These are phyloP conservation scores for Pseudonitzschia multiseries DNA, from an alignment of 108 stramenopile genomes.

Conservation along the genomic window DNA sequence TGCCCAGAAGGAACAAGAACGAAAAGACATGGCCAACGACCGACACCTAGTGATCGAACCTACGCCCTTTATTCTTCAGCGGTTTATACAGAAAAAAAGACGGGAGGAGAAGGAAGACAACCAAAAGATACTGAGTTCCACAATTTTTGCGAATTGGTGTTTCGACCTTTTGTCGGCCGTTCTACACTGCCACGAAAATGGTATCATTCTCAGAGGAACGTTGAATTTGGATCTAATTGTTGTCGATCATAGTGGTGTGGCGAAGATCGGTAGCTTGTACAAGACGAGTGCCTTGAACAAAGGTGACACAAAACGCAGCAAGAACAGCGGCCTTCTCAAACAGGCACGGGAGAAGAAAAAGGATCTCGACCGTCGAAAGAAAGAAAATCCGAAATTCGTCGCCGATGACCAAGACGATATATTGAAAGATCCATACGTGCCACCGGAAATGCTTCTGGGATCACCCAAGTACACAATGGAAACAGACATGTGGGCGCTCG, in stretches of 20 bases:
- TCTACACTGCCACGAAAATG: conserved; percentile 77
- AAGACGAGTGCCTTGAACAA: conserved; percentile 58
- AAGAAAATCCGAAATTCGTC: conserved; percentile 35
- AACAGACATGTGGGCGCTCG: conserved; percentile 85
- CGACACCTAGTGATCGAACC: conserved; percentile 79
- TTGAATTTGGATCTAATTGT: conserved; percentile 76
- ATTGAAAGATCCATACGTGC: conserved; percentile 54
- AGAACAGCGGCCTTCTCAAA: conserved; percentile 39
- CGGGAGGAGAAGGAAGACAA: conserved; percentile 27
- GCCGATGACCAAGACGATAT: conserved; percentile 61
- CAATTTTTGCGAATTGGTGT: conserved; percentile 69
- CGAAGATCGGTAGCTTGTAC: conserved; percentile 71
- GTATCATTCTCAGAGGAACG: conserved; percentile 64
- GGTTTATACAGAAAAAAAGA: conserved; percentile 51
- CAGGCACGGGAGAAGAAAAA: conserved; percentile 28
- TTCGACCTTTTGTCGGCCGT: conserved; percentile 79
- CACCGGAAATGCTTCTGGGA: conserved; percentile 81
- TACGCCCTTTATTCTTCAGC: conserved; percentile 75
- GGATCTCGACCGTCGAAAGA: conserved; percentile 23
- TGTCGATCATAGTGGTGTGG: conserved; percentile 75
- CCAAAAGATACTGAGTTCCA: conserved; percentile 43
- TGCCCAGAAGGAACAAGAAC: conserved; percentile 51
- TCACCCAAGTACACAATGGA: conserved; percentile 72
- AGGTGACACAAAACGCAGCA: conserved; percentile 51
- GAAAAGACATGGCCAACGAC: conserved; percentile 49